Percentiles rank a stretch among this genome's conserved stretches.
These are phyloP conservation scores for Coemansia guatemalensis DNA, from an alignment of 192 early-diverging fungal genomes.

Conservation along the genomic window DNA sequence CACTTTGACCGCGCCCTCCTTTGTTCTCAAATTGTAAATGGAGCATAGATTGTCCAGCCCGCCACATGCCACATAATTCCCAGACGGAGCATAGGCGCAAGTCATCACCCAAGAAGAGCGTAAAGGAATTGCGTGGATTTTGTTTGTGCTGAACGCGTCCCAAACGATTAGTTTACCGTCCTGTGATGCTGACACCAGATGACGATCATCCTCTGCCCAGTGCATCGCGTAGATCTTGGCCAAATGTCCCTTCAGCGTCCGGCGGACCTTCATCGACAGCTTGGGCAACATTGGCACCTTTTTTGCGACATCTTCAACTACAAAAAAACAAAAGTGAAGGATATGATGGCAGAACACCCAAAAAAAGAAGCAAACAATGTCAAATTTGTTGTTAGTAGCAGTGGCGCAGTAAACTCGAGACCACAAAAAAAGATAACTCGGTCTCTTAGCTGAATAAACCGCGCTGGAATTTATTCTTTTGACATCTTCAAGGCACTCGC, in stretches of 20 bases:
- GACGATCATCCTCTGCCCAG: constrained; percentile 96
- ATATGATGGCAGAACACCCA: not conserved
- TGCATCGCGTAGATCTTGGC: constrained; percentile 99
- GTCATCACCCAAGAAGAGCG: constrained; percentile 99
- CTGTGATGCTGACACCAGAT: constrained; percentile 97
- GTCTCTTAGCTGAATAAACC: not conserved
- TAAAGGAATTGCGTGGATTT: constrained; percentile 97
- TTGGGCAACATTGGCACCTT: constrained; percentile 86
- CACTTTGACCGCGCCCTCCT: constrained; percentile 91
- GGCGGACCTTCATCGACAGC: constrained; percentile 92
- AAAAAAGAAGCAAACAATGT: not conserved
- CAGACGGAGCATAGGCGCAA: constrained; percentile 97
- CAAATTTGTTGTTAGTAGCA: not conserved
- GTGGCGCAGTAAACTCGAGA: not conserved
- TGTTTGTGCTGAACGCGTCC: constrained; percentile 99
- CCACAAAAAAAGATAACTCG: not conserved
- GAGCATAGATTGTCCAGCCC: constrained; percentile 99
- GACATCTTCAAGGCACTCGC: not conserved
- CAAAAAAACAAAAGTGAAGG: constrained; percentile 5
- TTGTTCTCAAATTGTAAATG: constrained; percentile 96
- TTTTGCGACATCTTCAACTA: constrained; percentile 85
- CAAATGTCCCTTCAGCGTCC: constrained; percentile 96
- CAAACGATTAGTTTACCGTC: constrained; percentile 99
- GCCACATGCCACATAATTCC: constrained; percentile 98
- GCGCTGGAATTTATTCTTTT: not conserved